Base-by-base conservation (phyloP, 2,329 filamentous ascomycete genomes). In the Pyricularia sp. region DNA sequence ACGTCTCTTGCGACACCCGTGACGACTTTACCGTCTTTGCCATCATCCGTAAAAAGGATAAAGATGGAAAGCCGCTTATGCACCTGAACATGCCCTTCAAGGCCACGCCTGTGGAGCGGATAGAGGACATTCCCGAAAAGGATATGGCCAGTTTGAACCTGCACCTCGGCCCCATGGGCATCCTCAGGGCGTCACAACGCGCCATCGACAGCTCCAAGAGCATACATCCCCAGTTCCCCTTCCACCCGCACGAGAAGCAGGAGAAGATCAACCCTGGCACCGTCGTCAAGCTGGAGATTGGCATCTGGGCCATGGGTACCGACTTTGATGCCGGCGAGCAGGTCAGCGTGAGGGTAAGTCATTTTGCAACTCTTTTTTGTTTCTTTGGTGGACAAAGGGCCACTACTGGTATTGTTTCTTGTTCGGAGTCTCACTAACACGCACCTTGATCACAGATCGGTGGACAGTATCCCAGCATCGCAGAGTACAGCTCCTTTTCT, bases 1-100 rank as follows among this genome's bases (percentile, higher is more conserved):
- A 81, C 74, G 79, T 84, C 75, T 81, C 79, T 0, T 80, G 77
- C 69, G 72, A 75, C 2, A 76, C 78, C 14, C 73, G 75, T 17
- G 77, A 84, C 66, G 83, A 84, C 69, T 78, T 84, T 70, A 78
- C 76, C 28, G 78, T 83, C 1, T 84, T 79, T 66, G 75, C 82
- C 4, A 77, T 80, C 9, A 68, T 85, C 3, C 76, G 81, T 7
- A 85, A 85, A 72, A 72, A 77, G 20, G 80, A 81, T 65, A 77
- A 74, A 14, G 72, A 79, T 4, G 82, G 82, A 1, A 81, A 81
- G 20, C 71, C 76, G 0, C 70, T 83, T 67, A 76, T 79, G 71
- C 77, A 82, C 59, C 73, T 83, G 12, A 80, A 81, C 69, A 79
- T 84, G 65, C 82, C 82, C 6, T 71, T 75, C 65, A 68, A 69